Base-by-base conservation (phyloP, 208 protist genomes). In the Balamuthia mandrillaris region DNA sequence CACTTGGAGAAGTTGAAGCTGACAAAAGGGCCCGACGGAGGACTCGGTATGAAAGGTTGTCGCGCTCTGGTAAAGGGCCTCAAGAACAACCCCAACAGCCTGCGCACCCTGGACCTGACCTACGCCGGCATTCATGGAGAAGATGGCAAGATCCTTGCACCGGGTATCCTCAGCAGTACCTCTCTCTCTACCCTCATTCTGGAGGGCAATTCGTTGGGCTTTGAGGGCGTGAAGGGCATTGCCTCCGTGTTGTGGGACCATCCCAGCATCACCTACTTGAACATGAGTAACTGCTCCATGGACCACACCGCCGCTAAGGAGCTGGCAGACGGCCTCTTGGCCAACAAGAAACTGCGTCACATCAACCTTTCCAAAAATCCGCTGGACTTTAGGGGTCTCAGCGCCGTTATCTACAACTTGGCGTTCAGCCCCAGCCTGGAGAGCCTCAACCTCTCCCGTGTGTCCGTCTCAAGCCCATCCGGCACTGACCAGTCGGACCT, bases 401-500 rank as follows among this genome's bases (percentile, higher is more conserved):
- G 51, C 31, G 72, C 72, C 37, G 72, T 81, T 5, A 42, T 81
- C 51, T 81, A 81, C 51, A 81, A 81, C 51, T 33, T 81, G 33
- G 72, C 72, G 21, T 81, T 81, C 72, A 81, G 72, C 31, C 72
- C 72, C 16, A 44, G 29, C 10, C 6, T 81, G 31, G 42, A 12
- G 70, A 58, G 12, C 47, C 12, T 37, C 2, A 6, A 0, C 65
- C 24, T 41, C 60, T 24, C 29, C 60, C n/a, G 21, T 24, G 47
- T 24, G 47, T 24, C 47, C 16, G 6, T 35, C 24, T 14, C 10
- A 29, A 6, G 24, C 56, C 56, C 10, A 63, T 18, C 56, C 10
- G n/a, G 10, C 10, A 63, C 56, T 10, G 10, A 18, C 6, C 6
- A 10, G 10, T 7, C n/a, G 7, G 72, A 81, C 18, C 49, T 81